phyloP scores from a whole-genome alignment of 345 rosid species.

The Iberis pinnata region DNA sequence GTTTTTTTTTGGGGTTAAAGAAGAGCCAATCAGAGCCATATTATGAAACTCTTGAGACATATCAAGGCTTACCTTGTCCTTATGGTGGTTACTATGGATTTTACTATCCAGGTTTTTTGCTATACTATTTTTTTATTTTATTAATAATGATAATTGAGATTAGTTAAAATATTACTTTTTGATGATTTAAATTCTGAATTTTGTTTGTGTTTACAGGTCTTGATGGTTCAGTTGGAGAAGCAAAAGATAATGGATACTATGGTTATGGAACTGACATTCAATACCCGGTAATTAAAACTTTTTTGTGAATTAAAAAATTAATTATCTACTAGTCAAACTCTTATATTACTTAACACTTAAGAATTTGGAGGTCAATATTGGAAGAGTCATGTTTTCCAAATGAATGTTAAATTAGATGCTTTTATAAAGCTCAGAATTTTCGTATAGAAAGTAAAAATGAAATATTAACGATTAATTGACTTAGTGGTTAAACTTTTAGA shows the following conservation, averaged over 20 bases:
- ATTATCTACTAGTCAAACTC: no score
- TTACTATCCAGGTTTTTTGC: constrained; percentile 37
- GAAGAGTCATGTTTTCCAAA: no score
- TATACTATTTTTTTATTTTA: neutral
- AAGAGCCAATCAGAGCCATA: constrained; percentile 33
- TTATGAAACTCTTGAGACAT: constrained; percentile 29
- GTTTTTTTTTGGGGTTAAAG: neutral
- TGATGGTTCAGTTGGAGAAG: constrained; percentile 34
- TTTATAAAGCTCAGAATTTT: no score
- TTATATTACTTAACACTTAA: no score
- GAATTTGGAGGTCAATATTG: no score
- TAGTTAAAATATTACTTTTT: constrained; percentile 6
- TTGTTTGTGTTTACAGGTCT: constrained; percentile 25
- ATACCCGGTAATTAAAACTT: constrained; percentile 37
- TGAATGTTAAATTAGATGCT: no score
- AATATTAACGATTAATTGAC: no score
- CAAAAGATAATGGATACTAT: constrained; percentile 34
- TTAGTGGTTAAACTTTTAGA: no score
- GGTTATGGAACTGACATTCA: constrained; percentile 39
- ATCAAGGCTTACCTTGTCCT: constrained; percentile 35
- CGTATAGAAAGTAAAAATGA: no score
- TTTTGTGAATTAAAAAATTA: neutral
- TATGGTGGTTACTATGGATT: constrained; percentile 34
- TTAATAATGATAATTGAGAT: neutral
- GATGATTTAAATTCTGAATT: constrained; percentile 12